These are phyloP conservation scores for Globisporangium iwayamae DNA, from an alignment of 352 stramenopile genomes.

Conservation along the genomic window DNA sequence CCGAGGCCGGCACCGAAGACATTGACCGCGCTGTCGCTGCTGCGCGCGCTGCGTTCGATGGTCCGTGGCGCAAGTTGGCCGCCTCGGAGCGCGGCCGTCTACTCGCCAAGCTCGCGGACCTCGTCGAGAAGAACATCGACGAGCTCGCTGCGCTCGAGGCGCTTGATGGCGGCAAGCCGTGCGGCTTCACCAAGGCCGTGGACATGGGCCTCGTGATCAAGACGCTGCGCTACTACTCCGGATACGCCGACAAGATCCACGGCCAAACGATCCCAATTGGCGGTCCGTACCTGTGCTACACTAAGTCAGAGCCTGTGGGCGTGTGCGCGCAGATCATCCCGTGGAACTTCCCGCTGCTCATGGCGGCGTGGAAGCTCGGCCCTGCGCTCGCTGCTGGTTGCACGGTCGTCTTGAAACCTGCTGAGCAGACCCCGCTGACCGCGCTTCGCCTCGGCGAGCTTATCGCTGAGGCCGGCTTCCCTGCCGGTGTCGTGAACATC, in stretches of 20 bases:
- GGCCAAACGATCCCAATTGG: slow-evolving; percentile 63
- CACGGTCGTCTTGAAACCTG: slow-evolving; percentile 92
- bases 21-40: slow-evolving; percentile 72
- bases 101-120: slow-evolving; percentile 37
- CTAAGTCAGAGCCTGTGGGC: slow-evolving; percentile 69
- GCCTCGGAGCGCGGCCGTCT: slow-evolving; percentile 32
- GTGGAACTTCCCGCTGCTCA: slow-evolving; percentile 97
- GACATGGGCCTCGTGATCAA: slow-evolving; percentile 69
- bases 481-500: slow-evolving; percentile 80
- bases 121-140: slow-evolving; percentile 53
- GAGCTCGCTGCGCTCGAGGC: slow-evolving; percentile 86
- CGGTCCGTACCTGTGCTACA: slow-evolving; percentile 55
- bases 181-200: slow-evolving; percentile 74
- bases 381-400: slow-evolving; percentile 89
- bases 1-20: slow-evolving; percentile 55
- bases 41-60: slow-evolving; percentile 66
- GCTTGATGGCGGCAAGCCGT: slow-evolving; percentile 93
- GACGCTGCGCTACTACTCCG: slow-evolving; percentile 93
- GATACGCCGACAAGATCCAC: slow-evolving; percentile 82
- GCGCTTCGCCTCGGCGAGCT: slow-evolving; percentile 86
- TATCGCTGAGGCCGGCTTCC: slow-evolving; percentile 72
- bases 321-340: slow-evolving; percentile 91
- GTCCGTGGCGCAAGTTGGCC: slow-evolving; percentile 58
- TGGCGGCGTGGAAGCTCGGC: slow-evolving; percentile 93
- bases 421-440: slow-evolving; percentile 91